Evolutionary conservation across 2,329 filamentous ascomycete genomes (phyloP).

Genomic region (Nemania diffusa): DNA sequence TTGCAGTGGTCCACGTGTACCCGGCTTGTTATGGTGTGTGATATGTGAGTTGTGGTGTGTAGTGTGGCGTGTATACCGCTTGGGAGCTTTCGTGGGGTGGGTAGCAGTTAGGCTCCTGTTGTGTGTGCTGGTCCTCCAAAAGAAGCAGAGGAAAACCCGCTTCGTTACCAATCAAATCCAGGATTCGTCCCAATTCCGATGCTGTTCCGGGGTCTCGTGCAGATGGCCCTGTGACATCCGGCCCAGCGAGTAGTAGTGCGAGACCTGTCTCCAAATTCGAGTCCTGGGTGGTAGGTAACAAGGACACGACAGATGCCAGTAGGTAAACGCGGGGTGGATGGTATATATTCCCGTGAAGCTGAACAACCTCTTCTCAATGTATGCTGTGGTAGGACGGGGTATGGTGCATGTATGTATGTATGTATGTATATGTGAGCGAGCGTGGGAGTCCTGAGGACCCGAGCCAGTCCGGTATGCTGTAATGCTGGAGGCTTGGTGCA

Average conservation of each 20-base stretch:
- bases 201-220: slow-evolving; percentile 44
- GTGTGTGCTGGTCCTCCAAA: slow-evolving; percentile 40
- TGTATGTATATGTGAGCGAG: slow-evolving; percentile 24
- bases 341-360: slow-evolving; percentile 28
- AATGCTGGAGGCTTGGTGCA: slow-evolving; percentile 44
- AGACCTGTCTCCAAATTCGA: slow-evolving; percentile 27
- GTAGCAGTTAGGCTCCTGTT: slow-evolving; percentile 45
- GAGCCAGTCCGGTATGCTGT: slow-evolving; percentile 34
- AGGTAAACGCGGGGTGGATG: slow-evolving; percentile 35
- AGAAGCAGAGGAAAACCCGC: slow-evolving; percentile 32
- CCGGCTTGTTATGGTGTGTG: slow-evolving; percentile 29
- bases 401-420: slow-evolving; percentile 34
- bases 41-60: slow-evolving; percentile 25
- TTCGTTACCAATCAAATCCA: slow-evolving; percentile 45
- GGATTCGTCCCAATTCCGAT: slow-evolving; percentile 43
- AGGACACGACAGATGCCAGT: slow-evolving; percentile 42
- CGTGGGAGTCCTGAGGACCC: slow-evolving; percentile 18
- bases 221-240: slow-evolving; percentile 45
- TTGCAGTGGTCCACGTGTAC: slow-evolving; percentile 49
- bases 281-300: slow-evolving; percentile 34
- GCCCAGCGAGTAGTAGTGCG: slow-evolving; percentile 37
- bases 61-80: slow-evolving; percentile 37
- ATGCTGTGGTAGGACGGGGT: slow-evolving; percentile 23
- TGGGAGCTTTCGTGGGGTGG: slow-evolving; percentile 46
- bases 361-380: slow-evolving; percentile 17